Base-by-base conservation (phyloP, 108 stramenopile species). In the Discostella pseudostelligera region DNA sequence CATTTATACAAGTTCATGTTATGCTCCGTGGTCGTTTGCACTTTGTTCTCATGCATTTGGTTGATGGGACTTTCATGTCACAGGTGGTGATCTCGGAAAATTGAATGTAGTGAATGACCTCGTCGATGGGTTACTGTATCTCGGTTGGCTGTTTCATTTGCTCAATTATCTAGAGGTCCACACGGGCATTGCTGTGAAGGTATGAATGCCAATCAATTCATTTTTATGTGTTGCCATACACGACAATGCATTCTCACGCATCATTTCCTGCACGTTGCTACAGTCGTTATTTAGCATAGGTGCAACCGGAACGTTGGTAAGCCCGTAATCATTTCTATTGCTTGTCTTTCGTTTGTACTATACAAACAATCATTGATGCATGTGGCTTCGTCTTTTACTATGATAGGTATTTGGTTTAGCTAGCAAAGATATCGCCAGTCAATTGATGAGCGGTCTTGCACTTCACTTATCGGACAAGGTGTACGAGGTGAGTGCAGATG, bases 391-490 rank as follows among this genome's bases (percentile, higher is more conserved):
- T 59, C 65, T 17, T n/a, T n/a, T n/a, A n/a, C n/a, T n/a, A n/a
- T 71, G 83, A 8, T 44, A 82, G 47, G 81, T 81, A 47, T 70
- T 88, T 36, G 62, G 76, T 46, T 43, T 88, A 37, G 87, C 87
- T 7, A 74, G 78, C 12, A 80, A 85, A 63, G 87, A 79, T 47
- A 60, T 88, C 17, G 81, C 78, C 36, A 53, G 66, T 39, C 76
- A 88, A 53, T 0, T 87, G 13, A 61, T 91, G 22, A 72, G 74
- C 74, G 89, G 87, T 11, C 39, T 90, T 21, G 55, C 78, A 14
- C 70, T 87, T 50, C 67, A 82, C 14, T 44, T 81, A 16, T 74
- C 74, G 17, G 78, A 87, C 35, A 78, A 83, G 47, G 69, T 86
- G 56, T 83, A 75, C 61, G 84, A 80, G 59, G 67, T 68, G 17